phyloP scores from a whole-genome alignment of 495 filamentous ascomycete genomes.

The Penicillium bialowiezense region DNA sequence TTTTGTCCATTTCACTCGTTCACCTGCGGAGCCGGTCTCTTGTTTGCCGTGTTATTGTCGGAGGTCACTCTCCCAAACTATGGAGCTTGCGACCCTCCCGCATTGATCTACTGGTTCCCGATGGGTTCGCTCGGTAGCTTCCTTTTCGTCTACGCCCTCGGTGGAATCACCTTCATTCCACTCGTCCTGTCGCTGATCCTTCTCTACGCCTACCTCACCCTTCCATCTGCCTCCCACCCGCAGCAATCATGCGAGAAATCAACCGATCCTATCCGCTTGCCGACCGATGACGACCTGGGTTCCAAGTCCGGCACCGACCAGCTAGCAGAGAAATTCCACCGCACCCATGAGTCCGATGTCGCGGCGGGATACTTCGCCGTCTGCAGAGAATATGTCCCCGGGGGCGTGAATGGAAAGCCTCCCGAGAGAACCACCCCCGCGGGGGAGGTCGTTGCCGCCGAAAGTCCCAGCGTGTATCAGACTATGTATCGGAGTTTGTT shows the following conservation, averaged over 20 bases:
- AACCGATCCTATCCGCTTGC: slow-evolving; percentile 24
- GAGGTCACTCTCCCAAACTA: slow-evolving; percentile 23
- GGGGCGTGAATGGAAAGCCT: slow-evolving; percentile 84
- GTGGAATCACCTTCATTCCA: slow-evolving; percentile 88
- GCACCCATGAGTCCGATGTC: slow-evolving; percentile 71
- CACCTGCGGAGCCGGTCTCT: slow-evolving; percentile 21
- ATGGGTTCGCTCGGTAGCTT: slow-evolving; percentile 72
- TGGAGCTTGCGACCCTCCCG: slow-evolving; percentile 32
- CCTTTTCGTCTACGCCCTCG: slow-evolving; percentile 76
- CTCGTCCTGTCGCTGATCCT: slow-evolving; percentile 63
- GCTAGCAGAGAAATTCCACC: slow-evolving; percentile 53
- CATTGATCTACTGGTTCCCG: slow-evolving; percentile 37
- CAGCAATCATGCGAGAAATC: slow-evolving; percentile 42
- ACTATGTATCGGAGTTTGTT: slow-evolving; percentile 97
- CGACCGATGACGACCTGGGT: slow-evolving; percentile 47
- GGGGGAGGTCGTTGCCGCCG: slow-evolving; percentile 63
- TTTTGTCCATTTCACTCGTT: slow-evolving; percentile 8
- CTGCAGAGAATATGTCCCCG: slow-evolving; percentile 86
- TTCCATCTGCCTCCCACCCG: slow-evolving; percentile 45
- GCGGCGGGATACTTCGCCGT: slow-evolving; percentile 94
- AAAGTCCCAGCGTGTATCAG: slow-evolving; percentile 93
- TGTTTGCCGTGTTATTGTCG: slow-evolving; percentile 7
- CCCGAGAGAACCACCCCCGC: slow-evolving; percentile 83
- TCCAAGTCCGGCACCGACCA: slow-evolving; percentile 49
- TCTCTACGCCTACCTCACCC: slow-evolving; percentile 65